Conservation (phyloP, 1,284 basidiomycete genomes). For the Psilocybe mexicana region DNA sequence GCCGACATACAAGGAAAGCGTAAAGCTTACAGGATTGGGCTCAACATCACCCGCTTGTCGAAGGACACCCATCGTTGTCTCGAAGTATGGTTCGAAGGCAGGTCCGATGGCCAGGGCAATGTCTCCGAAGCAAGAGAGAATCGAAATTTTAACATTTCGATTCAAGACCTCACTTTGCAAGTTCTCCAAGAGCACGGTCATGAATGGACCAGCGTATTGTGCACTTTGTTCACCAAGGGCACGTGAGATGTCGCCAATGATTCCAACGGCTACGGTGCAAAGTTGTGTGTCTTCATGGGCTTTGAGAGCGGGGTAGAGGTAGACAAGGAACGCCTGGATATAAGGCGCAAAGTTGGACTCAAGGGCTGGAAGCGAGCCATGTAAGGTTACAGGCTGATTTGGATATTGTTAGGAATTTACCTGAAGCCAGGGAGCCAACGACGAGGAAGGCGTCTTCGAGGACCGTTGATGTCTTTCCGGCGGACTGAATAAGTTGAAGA, state of each 20-base stretch:
- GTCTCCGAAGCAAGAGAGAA: conserved; percentile 95
- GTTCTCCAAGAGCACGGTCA: conserved; percentile 90
- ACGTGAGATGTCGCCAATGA: conserved; percentile 94
- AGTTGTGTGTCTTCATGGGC: conserved; percentile 95
- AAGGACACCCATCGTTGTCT: conserved; percentile 89
- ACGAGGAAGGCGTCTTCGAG: conserved; percentile 97
- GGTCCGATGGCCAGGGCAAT: conserved; percentile 92
- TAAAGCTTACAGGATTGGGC: conserved; percentile 73
- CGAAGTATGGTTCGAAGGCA: conserved; percentile 87
- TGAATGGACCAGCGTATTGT: conserved; percentile 86
- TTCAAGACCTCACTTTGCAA: conserved; percentile 90
- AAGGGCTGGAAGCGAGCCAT: conserved; percentile 52
- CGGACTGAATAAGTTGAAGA: conserved; percentile 82
- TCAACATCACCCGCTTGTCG: conserved; percentile 87
- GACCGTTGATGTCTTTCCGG: conserved; percentile 93
- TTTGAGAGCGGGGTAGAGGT: conserved; percentile 87
- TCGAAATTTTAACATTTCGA: conserved; percentile 95
- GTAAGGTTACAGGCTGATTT: neutral
- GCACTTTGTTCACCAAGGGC: conserved; percentile 84
- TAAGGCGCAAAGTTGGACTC: conserved; percentile 88
- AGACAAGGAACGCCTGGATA: conserved; percentile 88
- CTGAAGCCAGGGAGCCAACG: conserved; percentile 85
- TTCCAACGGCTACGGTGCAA: conserved; percentile 93
- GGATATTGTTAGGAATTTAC: conserved; percentile 35
- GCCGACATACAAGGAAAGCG: neutral